A percentile compares a stretch with the other conserved stretches of the same genome.
These are phyloP conservation scores for Candida tibetensis DNA, from an alignment of 805 yeast species.

Conservation along the genomic window DNA sequence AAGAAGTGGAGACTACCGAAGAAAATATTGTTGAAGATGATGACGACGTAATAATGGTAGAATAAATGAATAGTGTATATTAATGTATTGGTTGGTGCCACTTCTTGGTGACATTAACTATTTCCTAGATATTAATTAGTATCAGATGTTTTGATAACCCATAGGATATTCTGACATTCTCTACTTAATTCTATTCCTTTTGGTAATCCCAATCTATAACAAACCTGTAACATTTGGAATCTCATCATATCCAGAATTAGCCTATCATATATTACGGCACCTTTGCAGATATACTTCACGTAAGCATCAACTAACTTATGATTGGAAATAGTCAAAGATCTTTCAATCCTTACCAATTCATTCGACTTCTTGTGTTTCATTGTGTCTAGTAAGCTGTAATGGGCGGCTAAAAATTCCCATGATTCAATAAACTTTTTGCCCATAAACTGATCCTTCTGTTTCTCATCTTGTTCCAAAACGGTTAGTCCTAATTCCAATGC, in stretches of 20 bases:
- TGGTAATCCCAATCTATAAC: conserved; percentile 27
- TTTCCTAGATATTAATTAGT: neutral
- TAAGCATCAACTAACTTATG: conserved; percentile 19
- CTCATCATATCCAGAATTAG: conserved; percentile 39
- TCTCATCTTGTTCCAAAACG: conserved; percentile 28
- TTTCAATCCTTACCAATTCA: neutral
- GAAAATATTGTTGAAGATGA: conserved; percentile 6
- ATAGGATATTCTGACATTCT: conserved; percentile 27
- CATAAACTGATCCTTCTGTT: conserved; percentile 46
- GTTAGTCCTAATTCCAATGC: conserved; percentile 27
- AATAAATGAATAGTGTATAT: no score
- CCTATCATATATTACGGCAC: conserved; percentile 39
- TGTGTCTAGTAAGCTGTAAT: conserved; percentile 1
- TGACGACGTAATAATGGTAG: conserved; percentile 13
- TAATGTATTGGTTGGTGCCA: neutral
- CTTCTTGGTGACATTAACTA: neutral
- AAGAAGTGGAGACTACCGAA: neutral
- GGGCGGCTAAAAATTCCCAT: conserved; percentile 29
- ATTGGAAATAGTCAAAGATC: conserved; percentile 10
- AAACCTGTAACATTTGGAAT: conserved; percentile 32
- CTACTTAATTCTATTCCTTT: conserved; percentile 15
- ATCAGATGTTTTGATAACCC: no score
- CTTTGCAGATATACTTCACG: conserved; percentile 31
- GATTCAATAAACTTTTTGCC: conserved; percentile 45
- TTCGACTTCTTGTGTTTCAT: neutral